Evolutionary conservation across 352 stramenopile species (phyloP), one percentile per base, ranked within the genome.

Genomic region (Thalassiosira exigua): DNA sequence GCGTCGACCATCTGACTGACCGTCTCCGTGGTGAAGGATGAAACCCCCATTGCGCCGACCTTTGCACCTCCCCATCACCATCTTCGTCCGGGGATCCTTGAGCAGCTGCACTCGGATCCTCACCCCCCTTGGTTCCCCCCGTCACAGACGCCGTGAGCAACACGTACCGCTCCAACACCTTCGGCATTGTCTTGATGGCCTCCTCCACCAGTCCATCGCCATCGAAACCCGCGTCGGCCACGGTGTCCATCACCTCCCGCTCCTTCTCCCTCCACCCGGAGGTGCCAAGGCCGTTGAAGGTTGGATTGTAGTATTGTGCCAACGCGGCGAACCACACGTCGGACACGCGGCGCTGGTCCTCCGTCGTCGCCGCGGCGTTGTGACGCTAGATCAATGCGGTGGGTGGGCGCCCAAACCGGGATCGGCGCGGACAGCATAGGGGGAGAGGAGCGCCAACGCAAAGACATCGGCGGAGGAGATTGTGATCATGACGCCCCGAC

Each of bases 41-140:
- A 60, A 9, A 90, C 67, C 33, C 65, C 82, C 0, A 90, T n/a
- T 4, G 87, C 4, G 3, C 83, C 80, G 19, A 90, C 52, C 21
- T 51, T 81, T 44, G 70, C 77, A 0, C 74, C 79, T 4, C 53
- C 46, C 68, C 12, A 83, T 24, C 0, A 90, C 69, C 26, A 76
- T 68, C 22, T 75, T 76, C 0, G 53, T 73, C 29, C 51, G 14
- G 11, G 65, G 53, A 69, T 88, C 73, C 30, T 74, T 50, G 9
- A 83, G 59, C 3, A 90, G 69, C 48, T 87, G 77, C n/a, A 90
- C 77, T 4, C 81, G 81, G 24, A 88, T 84, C 11, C 84, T 78
- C 0, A 46, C 69, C 3, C 61, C 36, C 36, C 3, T 36, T 65
- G 4, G 0, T 71, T 0, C 29, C 17, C 2, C 19, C 42, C 1